These are phyloP conservation scores for Pythium sp. DNA, from an alignment of 352 stramenopile genomes.

Conservation along the genomic window DNA sequence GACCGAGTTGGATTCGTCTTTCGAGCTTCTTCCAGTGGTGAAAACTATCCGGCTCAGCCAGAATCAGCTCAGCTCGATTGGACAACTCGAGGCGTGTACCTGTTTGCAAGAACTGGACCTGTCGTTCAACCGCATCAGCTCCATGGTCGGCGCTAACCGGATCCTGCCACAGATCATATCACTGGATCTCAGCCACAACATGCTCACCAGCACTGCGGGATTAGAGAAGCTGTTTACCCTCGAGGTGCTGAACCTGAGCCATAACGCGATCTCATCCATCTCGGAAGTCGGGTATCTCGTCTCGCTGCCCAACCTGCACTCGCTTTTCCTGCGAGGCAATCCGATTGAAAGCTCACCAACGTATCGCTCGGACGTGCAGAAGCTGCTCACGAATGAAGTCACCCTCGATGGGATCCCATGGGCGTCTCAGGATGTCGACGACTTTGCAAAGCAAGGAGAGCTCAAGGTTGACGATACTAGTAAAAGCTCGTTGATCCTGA, in stretches of 20 bases:
- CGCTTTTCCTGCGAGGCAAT: slow-evolving; percentile 18
- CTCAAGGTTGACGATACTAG: neutral
- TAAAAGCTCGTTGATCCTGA: neutral
- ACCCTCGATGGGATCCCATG: slow-evolving; percentile 18
- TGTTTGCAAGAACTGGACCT: slow-evolving; percentile 13
- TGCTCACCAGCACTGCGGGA: slow-evolving; percentile 15
- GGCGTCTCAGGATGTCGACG: slow-evolving; percentile 8
- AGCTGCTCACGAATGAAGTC: slow-evolving; percentile 20
- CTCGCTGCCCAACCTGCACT: slow-evolving; percentile 16
- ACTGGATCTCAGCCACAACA: slow-evolving; percentile 22
- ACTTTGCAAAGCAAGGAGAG: slow-evolving; percentile 11
- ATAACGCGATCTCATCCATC: slow-evolving; percentile 19
- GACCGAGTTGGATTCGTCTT: slow-evolving; percentile 13
- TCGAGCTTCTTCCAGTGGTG: slow-evolving; percentile 17
- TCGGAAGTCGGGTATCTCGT: slow-evolving; percentile 20
- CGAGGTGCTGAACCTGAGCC: slow-evolving; percentile 20
- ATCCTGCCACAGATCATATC: slow-evolving; percentile 12
- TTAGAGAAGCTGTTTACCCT: slow-evolving; percentile 21
- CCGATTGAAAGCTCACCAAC: slow-evolving; percentile 13
- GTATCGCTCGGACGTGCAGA: slow-evolving; percentile 19
- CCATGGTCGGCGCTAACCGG: slow-evolving; percentile 12
- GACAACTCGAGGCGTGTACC: slow-evolving; percentile 5
- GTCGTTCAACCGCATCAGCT: slow-evolving; percentile 17
- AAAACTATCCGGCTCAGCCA: slow-evolving; percentile 11
- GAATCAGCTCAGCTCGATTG: slow-evolving; percentile 14